Evolutionary conservation across 2,329 filamentous ascomycete species (phyloP).

Genomic region (Hypoxylon rubiginosum): DNA sequence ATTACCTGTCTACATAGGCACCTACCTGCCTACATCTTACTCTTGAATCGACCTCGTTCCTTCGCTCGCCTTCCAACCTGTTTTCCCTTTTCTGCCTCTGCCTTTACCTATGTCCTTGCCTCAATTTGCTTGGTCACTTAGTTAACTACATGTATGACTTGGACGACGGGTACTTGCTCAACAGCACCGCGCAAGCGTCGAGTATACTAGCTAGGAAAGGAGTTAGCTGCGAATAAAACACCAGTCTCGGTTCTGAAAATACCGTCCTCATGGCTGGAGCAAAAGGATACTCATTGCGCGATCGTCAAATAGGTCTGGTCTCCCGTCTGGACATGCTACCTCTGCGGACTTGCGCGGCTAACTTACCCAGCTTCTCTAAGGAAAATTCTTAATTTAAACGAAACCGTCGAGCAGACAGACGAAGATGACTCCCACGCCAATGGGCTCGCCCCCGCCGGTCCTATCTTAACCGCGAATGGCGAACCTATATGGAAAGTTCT

Average conservation of each 20-base stretch:
- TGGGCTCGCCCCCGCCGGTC: slow-evolving; percentile 77
- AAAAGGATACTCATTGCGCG: slow-evolving; percentile 48
- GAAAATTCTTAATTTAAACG: slow-evolving; percentile 95
- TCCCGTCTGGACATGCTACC: slow-evolving; percentile 2
- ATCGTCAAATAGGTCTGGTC: slow-evolving; percentile 52
- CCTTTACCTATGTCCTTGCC: background rate
- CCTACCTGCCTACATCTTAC: too few species aligned
- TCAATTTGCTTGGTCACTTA: background rate
- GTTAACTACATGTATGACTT: slow-evolving; percentile 36
- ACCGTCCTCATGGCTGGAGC: slow-evolving; percentile 45
- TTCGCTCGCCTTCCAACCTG: background rate
- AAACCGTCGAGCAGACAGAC: slow-evolving; percentile 71
- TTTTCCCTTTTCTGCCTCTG: background rate
- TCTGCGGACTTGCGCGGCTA: slow-evolving; percentile 13
- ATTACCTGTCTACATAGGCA: background rate
- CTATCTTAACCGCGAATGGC: slow-evolving; percentile 86
- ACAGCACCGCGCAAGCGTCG: slow-evolving; percentile 26
- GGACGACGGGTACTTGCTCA: slow-evolving; percentile 16
- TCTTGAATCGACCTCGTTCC: too few species aligned
- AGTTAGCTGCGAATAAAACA: slow-evolving; percentile 12
- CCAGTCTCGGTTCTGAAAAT: background rate
- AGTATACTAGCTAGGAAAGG: slow-evolving; percentile 6
- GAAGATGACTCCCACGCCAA: slow-evolving; percentile 74
- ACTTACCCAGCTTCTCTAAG: slow-evolving; percentile 78
- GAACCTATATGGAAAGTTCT: slow-evolving; percentile 98